phyloP scores from a whole-genome alignment of 2,329 filamentous ascomycete species.

The Botrytis tulipae region DNA sequence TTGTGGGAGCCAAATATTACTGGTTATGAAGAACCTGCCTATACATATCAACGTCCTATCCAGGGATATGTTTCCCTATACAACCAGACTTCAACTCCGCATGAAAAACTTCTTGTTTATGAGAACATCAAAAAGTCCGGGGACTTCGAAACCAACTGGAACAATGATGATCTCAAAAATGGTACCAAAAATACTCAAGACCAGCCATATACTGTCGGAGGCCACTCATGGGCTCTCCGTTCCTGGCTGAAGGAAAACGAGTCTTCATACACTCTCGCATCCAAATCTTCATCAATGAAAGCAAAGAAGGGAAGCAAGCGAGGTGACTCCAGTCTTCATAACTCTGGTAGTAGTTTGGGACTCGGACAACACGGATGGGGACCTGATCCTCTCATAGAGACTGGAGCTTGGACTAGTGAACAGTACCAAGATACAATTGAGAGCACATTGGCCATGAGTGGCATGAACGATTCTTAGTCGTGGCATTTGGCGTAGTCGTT shows the following conservation, averaged over 20 bases:
- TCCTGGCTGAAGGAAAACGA: slow-evolving; percentile 10
- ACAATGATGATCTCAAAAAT: background rate
- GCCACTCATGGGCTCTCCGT: slow-evolving; percentile 1
- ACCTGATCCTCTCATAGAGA: slow-evolving; percentile 20
- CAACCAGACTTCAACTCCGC: background rate
- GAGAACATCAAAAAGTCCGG: background rate
- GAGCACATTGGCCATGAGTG: slow-evolving; percentile 28
- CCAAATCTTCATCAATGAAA: slow-evolving; percentile 11
- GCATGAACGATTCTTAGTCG: slow-evolving; percentile 7
- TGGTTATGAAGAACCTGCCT: slow-evolving; percentile 24
- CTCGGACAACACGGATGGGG: slow-evolving; percentile 22
- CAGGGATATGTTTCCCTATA: background rate
- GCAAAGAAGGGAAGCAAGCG: slow-evolving; percentile 27
- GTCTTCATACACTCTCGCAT: background rate
- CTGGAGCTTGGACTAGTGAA: slow-evolving; percentile 28
- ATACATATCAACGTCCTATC: background rate
- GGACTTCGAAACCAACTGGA: background rate
- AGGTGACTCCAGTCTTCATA: slow-evolving; percentile 26
- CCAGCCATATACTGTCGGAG: background rate
- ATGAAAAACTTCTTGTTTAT: no score
- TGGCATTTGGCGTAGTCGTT: background rate
- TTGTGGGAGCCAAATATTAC: background rate
- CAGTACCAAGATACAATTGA: background rate
- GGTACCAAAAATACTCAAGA: background rate
- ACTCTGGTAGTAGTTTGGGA: slow-evolving; percentile 23